Percentiles rank a stretch among this genome's conserved stretches.
phyloP scores from a whole-genome alignment of 768 basidiomycete species.

The Tulasnella sp. region DNA sequence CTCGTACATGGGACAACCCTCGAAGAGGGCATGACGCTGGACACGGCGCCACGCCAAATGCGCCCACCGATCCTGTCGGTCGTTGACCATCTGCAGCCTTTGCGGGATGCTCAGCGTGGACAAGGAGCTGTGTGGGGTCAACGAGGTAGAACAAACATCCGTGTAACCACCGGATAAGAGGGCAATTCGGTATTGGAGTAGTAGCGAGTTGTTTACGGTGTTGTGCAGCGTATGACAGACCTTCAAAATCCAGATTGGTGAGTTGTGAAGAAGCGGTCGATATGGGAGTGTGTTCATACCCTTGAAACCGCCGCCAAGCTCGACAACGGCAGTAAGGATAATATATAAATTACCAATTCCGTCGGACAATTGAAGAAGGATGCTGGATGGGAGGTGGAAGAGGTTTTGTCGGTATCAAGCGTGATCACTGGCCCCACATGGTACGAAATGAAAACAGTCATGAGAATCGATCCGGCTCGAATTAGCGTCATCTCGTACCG shows the following conservation, averaged over 20 bases:
- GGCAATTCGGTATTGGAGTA: background rate
- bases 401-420: too few species aligned
- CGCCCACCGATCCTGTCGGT: conserved; percentile 5
- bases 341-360: background rate
- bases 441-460: too few species aligned
- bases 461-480: too few species aligned
- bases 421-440: too few species aligned
- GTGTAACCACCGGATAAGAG: background rate
- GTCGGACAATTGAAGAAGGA: background rate
- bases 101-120: background rate
- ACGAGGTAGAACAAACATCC: background rate
- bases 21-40: background rate
- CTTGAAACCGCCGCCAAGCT: background rate
- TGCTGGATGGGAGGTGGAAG: background rate
- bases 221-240: background rate
- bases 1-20: conserved; percentile 11
- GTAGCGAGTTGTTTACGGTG: background rate
- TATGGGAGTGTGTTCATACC: background rate
- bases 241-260: background rate
- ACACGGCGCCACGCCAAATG: background rate
- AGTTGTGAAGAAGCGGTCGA: background rate
- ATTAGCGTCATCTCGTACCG: too few species aligned
- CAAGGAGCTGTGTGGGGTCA: background rate
- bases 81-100: background rate
- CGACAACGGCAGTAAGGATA: background rate